Conservation (phyloP, 768 basidiomycete species). For the Rhizopogon sp. region DNA sequence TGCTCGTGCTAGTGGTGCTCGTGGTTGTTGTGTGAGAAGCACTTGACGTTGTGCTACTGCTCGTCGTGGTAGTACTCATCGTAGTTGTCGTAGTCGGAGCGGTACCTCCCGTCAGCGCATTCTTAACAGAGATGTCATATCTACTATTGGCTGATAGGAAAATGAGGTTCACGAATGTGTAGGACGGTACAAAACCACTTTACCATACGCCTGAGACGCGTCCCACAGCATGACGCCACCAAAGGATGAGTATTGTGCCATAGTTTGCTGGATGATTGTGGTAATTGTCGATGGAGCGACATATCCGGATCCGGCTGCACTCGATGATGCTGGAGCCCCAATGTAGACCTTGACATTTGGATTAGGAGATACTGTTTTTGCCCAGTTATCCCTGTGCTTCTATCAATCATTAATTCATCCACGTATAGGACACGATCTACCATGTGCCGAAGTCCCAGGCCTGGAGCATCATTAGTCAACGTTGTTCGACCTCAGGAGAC, state of each 20-base stretch:
- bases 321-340: constrained; percentile 37
- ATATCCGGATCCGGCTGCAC: constrained; percentile 39
- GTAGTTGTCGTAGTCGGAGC: constrained; percentile 15
- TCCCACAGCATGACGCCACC: constrained; percentile 43
- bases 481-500: neutral
- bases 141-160: constrained; percentile 34
- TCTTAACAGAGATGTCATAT: constrained; percentile 39
- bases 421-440: constrained; percentile 13
- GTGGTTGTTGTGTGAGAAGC: constrained; percentile 9
- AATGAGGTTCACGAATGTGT: neutral
- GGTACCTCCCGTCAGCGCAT: constrained; percentile 24
- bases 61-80: constrained; percentile 4
- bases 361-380: constrained; percentile 37
- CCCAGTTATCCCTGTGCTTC: constrained; percentile 42
- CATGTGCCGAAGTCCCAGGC: constrained; percentile 40
- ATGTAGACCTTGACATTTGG: constrained; percentile 43
- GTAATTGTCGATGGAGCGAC: constrained; percentile 29
- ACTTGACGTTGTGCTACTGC: constrained; percentile 13
- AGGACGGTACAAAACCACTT: neutral
- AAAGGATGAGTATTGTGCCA: constrained; percentile 36
- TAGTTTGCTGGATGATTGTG: constrained; percentile 27
- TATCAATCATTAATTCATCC: neutral
- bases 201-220: constrained; percentile 41
- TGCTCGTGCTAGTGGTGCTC: constrained; percentile 7
- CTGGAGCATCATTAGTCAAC: constrained; percentile 25